Percentiles rank a stretch among this genome's conserved stretches.
Evolutionary conservation across 2,329 filamentous ascomycete genomes (phyloP).

Genomic region (Pestalotiopsis sp.): DNA sequence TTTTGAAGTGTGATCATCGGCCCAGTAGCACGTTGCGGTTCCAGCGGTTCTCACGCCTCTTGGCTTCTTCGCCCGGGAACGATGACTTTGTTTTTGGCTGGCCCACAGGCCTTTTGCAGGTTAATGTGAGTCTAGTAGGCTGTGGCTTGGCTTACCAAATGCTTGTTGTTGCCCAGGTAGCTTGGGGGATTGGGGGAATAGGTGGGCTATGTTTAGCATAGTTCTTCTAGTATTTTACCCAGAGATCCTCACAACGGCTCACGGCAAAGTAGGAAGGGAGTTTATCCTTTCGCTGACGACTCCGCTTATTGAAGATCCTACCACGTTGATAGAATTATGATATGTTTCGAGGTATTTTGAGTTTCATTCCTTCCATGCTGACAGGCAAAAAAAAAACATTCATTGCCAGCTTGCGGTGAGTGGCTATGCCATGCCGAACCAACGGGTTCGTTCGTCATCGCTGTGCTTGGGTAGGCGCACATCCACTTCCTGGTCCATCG

Average conservation of each 20-base stretch:
- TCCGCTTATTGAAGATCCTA: background rate
- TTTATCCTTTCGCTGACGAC: background rate
- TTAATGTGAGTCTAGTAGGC: background rate
- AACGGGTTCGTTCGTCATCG: background rate
- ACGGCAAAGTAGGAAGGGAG: background rate
- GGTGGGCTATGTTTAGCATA: background rate
- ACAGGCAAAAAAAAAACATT: background rate
- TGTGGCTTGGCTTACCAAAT: background rate
- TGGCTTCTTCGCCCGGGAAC: background rate
- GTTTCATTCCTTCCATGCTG: background rate
- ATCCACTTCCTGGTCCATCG: background rate
- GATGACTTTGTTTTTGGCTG: background rate
- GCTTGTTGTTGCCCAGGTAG: background rate
- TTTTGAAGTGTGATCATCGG: background rate
- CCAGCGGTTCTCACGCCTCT: background rate
- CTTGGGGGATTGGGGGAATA: background rate
- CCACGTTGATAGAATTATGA: background rate
- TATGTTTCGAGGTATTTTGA: background rate
- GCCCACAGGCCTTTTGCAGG: background rate
- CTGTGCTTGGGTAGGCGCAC: background rate
- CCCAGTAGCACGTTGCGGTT: background rate
- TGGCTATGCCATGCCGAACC: background rate
- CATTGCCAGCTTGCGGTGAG: background rate
- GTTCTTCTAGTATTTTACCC: background rate
- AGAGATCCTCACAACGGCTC: background rate